Evolutionary conservation across 306 rosid species (phyloP), one percentile per base, ranked within the genome.

Genomic region (Carpinus fangiana): DNA sequence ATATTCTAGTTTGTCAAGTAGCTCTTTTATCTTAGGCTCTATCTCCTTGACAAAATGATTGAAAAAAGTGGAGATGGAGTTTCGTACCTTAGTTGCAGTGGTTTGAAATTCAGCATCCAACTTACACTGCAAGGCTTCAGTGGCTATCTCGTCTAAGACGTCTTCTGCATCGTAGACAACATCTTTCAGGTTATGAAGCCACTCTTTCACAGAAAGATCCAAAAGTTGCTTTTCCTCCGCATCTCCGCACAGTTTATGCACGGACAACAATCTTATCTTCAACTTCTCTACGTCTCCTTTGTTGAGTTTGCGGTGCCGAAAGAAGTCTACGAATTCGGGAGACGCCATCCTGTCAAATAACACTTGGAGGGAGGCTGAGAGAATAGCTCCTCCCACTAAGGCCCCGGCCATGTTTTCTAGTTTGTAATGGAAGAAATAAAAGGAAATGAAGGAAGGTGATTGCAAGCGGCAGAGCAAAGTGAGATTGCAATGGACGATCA

Each of bases 211-310:
- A 5, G 0, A 1, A 0, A 12, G 45, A 17, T 57, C 1, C 5
- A 2, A 23, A 2, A 78, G 1, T 4, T 70, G 72, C 69, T 43
- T 78, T 7, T 56, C 72, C 11, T 70, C 81, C 0, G 81, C 76
- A 2, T 70, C 81, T 12, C 47, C 67, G 0, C 57, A 52, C 28
- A 78, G 14, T 17, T 0, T 1, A 48, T 50, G 18, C 2, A 21
- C 60, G 6, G 50, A 47, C 38, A 0, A 1, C 41, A 67, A 43
- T 11, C 13, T 8, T 5, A 20, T 59, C 23, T 71, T 14, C 14
- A 78, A 12, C 53, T 72, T 70, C 16, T 70, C 4, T 2, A 78
- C 36, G 16, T 26, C 45, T 6, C 3, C 5, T 2, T 76, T 5
- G 7, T 46, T 38, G 50, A 16, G n/a, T 31, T 70, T 78, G 48